These are phyloP conservation scores for Fusarium hainanense DNA, from an alignment of 2,329 filamentous ascomycete genomes.

Conservation along the genomic window DNA sequence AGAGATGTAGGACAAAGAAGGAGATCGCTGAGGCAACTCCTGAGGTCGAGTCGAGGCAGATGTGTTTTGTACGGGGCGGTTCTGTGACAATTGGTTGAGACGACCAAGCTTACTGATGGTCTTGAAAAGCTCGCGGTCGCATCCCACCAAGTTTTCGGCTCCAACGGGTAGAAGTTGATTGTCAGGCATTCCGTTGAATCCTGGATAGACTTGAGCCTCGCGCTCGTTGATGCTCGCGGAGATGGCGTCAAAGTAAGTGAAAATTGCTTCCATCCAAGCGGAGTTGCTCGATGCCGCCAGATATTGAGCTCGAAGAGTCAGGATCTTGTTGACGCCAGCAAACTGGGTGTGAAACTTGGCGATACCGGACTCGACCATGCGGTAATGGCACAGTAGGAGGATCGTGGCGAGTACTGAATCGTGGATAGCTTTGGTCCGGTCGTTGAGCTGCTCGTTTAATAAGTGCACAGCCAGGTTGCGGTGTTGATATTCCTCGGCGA, in stretches of 20 bases:
- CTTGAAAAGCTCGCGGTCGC: conserved; percentile 87
- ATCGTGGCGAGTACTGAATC: conserved; percentile 91
- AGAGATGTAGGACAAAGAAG: conserved; percentile 55
- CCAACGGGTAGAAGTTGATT: conserved; percentile 66
- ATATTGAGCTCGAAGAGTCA: conserved; percentile 73
- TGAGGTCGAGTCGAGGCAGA: conserved; percentile 21
- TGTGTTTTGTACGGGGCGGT: conserved; percentile 63
- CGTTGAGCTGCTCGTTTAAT: conserved; percentile 85
- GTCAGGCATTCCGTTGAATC: conserved; percentile 69
- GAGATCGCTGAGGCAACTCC: conserved; percentile 44
- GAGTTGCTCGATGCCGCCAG: conserved; percentile 70
- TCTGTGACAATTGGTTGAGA: conserved; percentile 84
- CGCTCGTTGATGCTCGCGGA: conserved; percentile 92
- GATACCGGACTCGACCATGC: conserved; percentile 92
- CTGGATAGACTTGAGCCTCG: conserved; percentile 80
- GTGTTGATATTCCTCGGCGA: conserved; percentile 86
- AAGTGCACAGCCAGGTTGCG: conserved; percentile 81
- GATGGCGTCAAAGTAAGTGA: conserved; percentile 95
- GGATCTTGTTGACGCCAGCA: conserved; percentile 89
- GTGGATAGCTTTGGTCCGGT: conserved; percentile 78
- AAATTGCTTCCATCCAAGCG: conserved; percentile 91
- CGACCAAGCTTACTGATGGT: conserved; percentile 85
- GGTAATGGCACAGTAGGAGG: conserved; percentile 88
- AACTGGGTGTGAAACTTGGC: conserved; percentile 95
- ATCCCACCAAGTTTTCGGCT: conserved; percentile 87